Evolutionary conservation across 2,329 filamentous ascomycete genomes (phyloP).

Genomic region (Arachnomyces sp.): DNA sequence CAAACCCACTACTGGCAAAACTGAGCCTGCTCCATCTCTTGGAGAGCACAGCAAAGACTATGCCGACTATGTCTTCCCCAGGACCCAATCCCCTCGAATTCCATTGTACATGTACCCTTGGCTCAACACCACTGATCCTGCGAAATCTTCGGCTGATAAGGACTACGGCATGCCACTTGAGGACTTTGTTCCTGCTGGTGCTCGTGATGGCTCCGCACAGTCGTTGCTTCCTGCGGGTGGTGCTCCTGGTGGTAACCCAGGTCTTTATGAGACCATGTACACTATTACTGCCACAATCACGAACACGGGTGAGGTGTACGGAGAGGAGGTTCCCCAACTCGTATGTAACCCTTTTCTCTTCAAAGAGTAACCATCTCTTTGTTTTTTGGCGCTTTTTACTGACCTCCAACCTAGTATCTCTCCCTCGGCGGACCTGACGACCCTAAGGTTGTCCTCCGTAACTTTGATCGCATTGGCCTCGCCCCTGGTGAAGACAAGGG

Average conservation of each 20-base stretch:
- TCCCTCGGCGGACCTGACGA: conserved; percentile 72
- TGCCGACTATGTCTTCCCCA: conserved; percentile 50
- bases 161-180: conserved; percentile 46
- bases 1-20: conserved; percentile 46
- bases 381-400: conserved; percentile 7
- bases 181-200: conserved; percentile 45
- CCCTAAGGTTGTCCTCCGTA: conserved; percentile 59
- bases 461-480: conserved; percentile 72
- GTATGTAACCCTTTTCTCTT: conserved; percentile 16
- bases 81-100: conserved; percentile 40
- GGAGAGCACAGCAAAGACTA: conserved; percentile 43
- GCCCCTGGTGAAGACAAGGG: conserved; percentile 58
- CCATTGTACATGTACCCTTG: conserved; percentile 57
- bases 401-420: conserved; percentile 48
- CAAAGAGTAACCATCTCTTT: neutral
- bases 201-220: conserved; percentile 48
- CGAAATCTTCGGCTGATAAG: conserved; percentile 44
- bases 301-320: conserved; percentile 43
- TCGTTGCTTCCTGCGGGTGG: conserved; percentile 51
- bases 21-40: conserved; percentile 45
- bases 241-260: conserved; percentile 52
- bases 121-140: conserved; percentile 53
- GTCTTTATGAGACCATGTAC: conserved; percentile 45
- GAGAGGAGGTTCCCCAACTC: conserved; percentile 49
- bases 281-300: conserved; percentile 42